Evolutionary conservation across 306 rosid species (phyloP), one percentile per base, ranked within the genome.

Genomic region (Cucurbita moschata): DNA sequence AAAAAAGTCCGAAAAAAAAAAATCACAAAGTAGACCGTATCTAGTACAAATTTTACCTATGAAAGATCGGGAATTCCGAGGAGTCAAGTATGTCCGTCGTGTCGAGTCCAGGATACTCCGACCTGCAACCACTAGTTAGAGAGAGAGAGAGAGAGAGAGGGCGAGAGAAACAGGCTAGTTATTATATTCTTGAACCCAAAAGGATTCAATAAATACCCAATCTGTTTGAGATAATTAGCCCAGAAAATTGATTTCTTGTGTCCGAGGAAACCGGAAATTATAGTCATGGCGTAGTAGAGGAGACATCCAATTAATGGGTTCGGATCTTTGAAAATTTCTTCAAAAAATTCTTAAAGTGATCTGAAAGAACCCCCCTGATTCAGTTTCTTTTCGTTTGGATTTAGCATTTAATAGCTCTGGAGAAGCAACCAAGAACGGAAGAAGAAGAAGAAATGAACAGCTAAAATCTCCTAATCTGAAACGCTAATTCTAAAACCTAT

Each of bases 51-150:
- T 26, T 26, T 26, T 58, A 89, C 98, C 99, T 91, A 85, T 84
- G 78, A 82, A 81, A 74, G 95, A 79, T 55, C 39, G 82, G 15
- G 84, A 61, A 71, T 82, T 83, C 61, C 77, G 91, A 1, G 75
- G 62, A 50, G 77, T 53, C 77, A 84, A 75, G 74, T 81, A 82
- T 72, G 83, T 63, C 77, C 1, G 26, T 26, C 26, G 26, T 26
- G 26, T 26, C 76, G 11, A 6, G 23, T 8, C 71, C 73, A 8
- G 86, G 50, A 83, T 68, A 64, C 76, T 77, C 83, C 42, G 19
- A 14, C 83, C 96, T 84, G 66, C 73, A 75, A 73, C 42, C 5
- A 73, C 21, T 44, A 8, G 54, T 4, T 14, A 50, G 18, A 14
- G 54, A 6, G 54, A 9, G 11, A 16, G 57, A 23, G 18, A 14